These are phyloP conservation scores for Talaromyces nanjingensis DNA, from an alignment of 495 filamentous ascomycete species.

Conservation along the genomic window DNA sequence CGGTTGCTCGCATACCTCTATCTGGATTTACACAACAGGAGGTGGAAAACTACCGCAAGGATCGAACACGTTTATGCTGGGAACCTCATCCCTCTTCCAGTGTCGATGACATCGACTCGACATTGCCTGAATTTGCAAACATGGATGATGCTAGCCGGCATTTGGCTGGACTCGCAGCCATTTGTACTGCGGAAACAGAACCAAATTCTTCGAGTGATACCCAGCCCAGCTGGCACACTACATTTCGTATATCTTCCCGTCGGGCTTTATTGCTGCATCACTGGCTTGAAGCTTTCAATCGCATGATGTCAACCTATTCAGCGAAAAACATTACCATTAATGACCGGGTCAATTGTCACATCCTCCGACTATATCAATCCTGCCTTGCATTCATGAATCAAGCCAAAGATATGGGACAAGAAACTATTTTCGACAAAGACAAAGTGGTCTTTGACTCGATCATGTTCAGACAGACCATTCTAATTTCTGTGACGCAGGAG, in stretches of 20 bases:
- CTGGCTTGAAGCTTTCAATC: conserved; percentile 8
- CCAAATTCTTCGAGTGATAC: neutral
- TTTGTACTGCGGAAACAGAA: neutral
- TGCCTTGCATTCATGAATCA: conserved; percentile 3
- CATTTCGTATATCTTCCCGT: neutral
- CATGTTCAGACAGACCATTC: conserved; percentile 3
- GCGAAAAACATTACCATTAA: neutral
- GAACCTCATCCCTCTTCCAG: neutral
- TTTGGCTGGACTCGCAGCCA: neutral
- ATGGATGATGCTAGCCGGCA: neutral
- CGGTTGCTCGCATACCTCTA: neutral
- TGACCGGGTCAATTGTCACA: conserved; percentile 2
- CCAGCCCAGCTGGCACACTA: neutral
- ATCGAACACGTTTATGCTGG: neutral
- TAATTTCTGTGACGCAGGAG: neutral
- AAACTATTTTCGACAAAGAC: conserved; percentile 1
- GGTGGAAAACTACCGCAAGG: neutral
- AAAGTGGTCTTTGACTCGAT: conserved; percentile 1
- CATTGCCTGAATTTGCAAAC: conserved; percentile 1
- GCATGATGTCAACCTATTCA: conserved; percentile 1
- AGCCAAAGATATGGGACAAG: conserved; percentile 4
- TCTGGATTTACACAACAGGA: neutral
- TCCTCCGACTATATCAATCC: conserved; percentile 3
- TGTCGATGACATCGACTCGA: neutral
- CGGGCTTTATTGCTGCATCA: neutral